Percentiles rank a stretch among this genome's conserved stretches.
phyloP scores from a whole-genome alignment of 345 rosid genomes.

The Cochlearia excelsa region DNA sequence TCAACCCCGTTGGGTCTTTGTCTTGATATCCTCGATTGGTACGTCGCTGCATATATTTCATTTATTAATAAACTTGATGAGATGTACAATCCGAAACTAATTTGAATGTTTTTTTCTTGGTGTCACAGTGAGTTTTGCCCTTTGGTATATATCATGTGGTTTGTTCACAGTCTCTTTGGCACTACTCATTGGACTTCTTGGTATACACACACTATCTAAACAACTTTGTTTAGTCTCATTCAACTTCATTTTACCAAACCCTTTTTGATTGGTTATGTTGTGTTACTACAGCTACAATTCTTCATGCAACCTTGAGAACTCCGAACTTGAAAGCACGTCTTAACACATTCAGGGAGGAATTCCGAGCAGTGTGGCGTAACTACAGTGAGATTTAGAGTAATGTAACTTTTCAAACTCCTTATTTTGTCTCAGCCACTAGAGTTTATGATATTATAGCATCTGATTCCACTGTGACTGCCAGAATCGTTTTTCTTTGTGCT shows the following conservation, averaged over 20 bases:
- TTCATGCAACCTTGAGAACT: slow-evolving; percentile 94
- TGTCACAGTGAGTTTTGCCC: slow-evolving; percentile 56
- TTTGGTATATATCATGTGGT: slow-evolving; percentile 87
- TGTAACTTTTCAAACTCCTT: slow-evolving; percentile 18
- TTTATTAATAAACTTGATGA: neutral
- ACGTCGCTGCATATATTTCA: slow-evolving; percentile 20
- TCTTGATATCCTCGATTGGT: slow-evolving; percentile 68
- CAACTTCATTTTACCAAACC: slow-evolving; percentile 14
- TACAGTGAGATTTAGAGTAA: slow-evolving; percentile 79
- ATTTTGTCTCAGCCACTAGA: neutral
- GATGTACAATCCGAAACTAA: neutral
- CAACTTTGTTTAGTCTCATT: slow-evolving; percentile 10
- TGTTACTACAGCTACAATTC: slow-evolving; percentile 58
- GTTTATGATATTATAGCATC: neutral
- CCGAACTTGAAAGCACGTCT: slow-evolving; percentile 96
- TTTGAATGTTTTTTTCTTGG: neutral
- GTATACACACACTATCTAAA: slow-evolving; percentile 37
- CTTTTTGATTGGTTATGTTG: slow-evolving; percentile 5
- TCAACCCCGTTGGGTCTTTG: slow-evolving; percentile 92
- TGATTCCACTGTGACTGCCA: neutral
- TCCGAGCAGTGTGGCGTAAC: slow-evolving; percentile 97
- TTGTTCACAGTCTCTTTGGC: slow-evolving; percentile 84
- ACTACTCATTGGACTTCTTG: slow-evolving; percentile 71
- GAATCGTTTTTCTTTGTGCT: neutral
- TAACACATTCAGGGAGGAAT: slow-evolving; percentile 93